These are phyloP conservation scores for Diaporthe helianthi DNA, from an alignment of 2,329 filamentous ascomycete genomes.

Conservation along the genomic window DNA sequence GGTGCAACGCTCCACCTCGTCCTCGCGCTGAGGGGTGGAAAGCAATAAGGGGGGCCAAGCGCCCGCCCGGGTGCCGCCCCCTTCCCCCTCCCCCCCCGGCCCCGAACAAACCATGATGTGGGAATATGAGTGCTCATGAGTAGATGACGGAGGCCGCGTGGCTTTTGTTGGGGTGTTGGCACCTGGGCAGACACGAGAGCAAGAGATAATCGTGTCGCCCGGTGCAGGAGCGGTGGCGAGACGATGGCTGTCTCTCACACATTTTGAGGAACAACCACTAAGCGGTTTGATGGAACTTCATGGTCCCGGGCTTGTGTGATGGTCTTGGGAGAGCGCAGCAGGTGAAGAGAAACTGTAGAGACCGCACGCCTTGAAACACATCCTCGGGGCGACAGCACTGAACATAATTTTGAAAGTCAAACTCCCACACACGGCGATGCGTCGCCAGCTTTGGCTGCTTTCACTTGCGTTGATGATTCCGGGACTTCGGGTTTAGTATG, in stretches of 20 bases:
- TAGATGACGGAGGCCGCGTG: not conserved
- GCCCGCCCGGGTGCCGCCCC: not conserved
- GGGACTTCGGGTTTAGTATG: not conserved
- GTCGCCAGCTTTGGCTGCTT: not conserved
- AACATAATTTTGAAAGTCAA: constrained; percentile 8
- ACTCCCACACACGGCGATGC: not conserved
- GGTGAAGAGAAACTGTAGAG: not conserved
- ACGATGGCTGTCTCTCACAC: not conserved
- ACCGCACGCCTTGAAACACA: not conserved
- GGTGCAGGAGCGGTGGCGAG: not conserved
- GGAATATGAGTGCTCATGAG: not conserved
- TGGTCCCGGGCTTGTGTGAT: not conserved
- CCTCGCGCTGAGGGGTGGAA: constrained; percentile 86
- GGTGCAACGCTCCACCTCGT: constrained; percentile 95
- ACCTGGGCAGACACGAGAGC: not conserved
- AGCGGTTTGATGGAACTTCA: not conserved
- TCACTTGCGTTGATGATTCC: not conserved
- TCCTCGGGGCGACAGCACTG: not conserved
- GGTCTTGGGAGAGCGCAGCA: not conserved
- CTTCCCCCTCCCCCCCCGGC: not conserved
- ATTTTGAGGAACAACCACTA: not conserved
- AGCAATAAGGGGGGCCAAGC: constrained; percentile 14
- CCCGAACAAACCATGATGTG: not conserved
- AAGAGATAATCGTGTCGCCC: not conserved
- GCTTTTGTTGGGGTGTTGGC: not conserved